Base-by-base conservation (phyloP, 768 basidiomycete genomes). In the Lactarius evosmus region DNA sequence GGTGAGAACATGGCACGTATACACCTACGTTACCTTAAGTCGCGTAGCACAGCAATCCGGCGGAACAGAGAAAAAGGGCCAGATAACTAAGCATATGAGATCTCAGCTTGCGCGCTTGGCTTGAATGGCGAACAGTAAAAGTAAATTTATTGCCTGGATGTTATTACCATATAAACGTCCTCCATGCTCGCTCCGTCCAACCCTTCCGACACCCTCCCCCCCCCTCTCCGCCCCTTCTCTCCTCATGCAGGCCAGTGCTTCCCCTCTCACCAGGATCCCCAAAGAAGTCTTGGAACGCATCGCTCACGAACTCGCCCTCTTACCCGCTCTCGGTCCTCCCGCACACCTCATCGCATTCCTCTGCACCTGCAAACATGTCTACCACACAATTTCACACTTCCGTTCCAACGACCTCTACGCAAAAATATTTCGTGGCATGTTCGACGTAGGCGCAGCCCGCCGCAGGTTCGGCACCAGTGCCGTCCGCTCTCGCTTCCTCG, bases 351-450 rank as follows among this genome's bases (percentile, higher is more conserved):
- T 81, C 19, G 76, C 85, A 0, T 75, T 91, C 55, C 79, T 83
- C 53, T 73, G 73, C 33, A 73, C 81, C 4, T 84, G 77, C 61
- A 75, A 66, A 2, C 61, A 70, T 52, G 68, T 88, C 22, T 60
- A 83, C 69, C 11, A 55, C 34, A 57, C 68, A 0, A 79, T 87
- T 67, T 59, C 62, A 9, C 60, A 66, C 0, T 67, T 73, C 58
- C 55, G 55, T 27, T 73, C 76, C 55, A 72, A 73, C 7, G 62
- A 75, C 25, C 80, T 90, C 58, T 83, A 81, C 66, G 78, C 83
- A 0, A 73, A 76, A 34, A 78, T 91, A 7, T 89, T 84, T 69
- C 75, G 75, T 16, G 61, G 72, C 70, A 81, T 78, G 70, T 90
- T 89, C 75, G 88, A 90, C 72, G 56, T 66, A 2, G 73, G 74